A percentile compares a stretch with the other conserved stretches of the same genome.
phyloP scores from a whole-genome alignment of 108 stramenopile species.

The Discostella pseudostelligera region DNA sequence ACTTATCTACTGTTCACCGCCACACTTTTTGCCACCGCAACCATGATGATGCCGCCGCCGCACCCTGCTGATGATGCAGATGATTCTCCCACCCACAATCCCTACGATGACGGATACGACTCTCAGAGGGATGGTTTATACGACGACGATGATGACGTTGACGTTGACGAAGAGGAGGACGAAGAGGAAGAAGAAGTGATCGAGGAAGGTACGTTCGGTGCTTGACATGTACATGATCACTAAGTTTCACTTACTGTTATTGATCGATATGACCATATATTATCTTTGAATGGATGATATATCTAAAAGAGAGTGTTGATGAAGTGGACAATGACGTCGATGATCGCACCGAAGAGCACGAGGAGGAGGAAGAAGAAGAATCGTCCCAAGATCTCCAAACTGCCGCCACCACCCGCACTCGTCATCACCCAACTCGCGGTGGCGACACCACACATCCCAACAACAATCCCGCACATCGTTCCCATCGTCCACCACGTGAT shows the following conservation, averaged over 20 bases:
- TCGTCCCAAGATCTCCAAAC: not conserved
- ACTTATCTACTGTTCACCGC: too few relatives aligned
- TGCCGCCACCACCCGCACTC: not conserved
- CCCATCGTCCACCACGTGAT: slow-evolving; percentile 13
- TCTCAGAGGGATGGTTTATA: not conserved
- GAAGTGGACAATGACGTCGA: slow-evolving; percentile 5
- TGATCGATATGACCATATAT: too few relatives aligned
- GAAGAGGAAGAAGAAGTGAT: not conserved
- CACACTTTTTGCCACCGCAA: too few relatives aligned
- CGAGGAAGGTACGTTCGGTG: not conserved
- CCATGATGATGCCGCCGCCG: not conserved
- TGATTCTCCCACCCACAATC: not conserved
- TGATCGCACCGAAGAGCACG: slow-evolving; percentile 13
- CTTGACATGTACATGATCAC: too few relatives aligned
- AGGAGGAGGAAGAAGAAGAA: slow-evolving; percentile 4
- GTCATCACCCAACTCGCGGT: not conserved
- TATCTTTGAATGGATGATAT: not conserved
- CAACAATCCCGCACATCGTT: slow-evolving; percentile 6
- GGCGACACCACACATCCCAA: not conserved
- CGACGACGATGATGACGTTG: not conserved
- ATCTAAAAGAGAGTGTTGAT: not conserved
- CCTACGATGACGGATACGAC: slow-evolving; percentile 11
- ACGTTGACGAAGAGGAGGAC: slow-evolving; percentile 8
- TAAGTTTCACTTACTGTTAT: too few relatives aligned
- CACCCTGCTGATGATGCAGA: not conserved